Conservation (phyloP, 257 asterid genomes). For the Nicotiana noctiflora region DNA sequence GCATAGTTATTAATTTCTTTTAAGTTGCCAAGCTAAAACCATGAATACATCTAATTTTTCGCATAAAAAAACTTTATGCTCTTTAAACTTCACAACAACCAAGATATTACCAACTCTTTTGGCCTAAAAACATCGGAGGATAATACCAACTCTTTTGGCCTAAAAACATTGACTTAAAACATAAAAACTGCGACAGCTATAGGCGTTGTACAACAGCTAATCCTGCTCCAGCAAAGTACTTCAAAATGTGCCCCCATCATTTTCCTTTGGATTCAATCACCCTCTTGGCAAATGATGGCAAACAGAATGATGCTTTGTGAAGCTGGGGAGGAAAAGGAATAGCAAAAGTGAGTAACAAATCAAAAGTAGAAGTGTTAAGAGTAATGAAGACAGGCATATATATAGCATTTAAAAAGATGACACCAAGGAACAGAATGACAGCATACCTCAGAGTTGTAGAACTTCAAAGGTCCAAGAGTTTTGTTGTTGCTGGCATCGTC, state of each 20-base stretch:
- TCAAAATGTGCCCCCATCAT: slow-evolving; percentile 10
- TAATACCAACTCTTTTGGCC: neutral
- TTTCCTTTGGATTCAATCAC: slow-evolving; percentile 66
- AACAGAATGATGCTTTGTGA: slow-evolving; percentile 89
- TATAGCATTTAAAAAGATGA: neutral
- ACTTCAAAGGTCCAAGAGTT: slow-evolving; percentile 47
- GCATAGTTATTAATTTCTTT: too few relatives aligned
- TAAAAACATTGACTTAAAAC: neutral
- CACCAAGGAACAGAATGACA: neutral
- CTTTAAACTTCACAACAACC: neutral
- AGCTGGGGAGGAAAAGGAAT: slow-evolving; percentile 37
- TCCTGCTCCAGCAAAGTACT: neutral
- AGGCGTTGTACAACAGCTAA: neutral
- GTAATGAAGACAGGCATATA: neutral
- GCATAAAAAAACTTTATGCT: neutral
- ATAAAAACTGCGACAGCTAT: neutral
- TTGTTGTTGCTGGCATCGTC: slow-evolving; percentile 25
- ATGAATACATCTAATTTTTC: neutral
- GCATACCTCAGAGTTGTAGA: slow-evolving; percentile 77
- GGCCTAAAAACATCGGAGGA: neutral
- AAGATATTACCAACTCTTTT: neutral
- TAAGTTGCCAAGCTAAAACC: neutral
- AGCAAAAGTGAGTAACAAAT: neutral
- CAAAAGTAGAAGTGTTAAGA: neutral
- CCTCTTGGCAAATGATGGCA: slow-evolving; percentile 84